Conservation (phyloP, 2,329 filamentous ascomycete species). For the Thelonectria olida region DNA sequence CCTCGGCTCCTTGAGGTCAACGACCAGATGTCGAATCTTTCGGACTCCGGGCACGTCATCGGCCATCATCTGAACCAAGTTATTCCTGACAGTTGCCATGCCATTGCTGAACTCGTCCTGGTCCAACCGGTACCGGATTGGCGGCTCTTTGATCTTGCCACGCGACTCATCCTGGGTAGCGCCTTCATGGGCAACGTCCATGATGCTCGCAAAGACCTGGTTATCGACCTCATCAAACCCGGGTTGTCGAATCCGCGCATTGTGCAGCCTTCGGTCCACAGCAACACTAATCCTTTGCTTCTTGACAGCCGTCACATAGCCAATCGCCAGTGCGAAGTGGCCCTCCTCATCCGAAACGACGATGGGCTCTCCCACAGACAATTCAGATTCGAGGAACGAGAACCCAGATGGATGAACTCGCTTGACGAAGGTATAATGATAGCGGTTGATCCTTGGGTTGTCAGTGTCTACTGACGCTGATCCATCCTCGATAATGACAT, state of each 20-base stretch:
- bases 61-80: constrained; percentile 91
- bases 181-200: constrained; percentile 76
- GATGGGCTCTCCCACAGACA: constrained; percentile 87
- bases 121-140: constrained; percentile 83
- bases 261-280: constrained; percentile 89
- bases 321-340: constrained; percentile 93
- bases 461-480: constrained; percentile 75
- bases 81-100: constrained; percentile 94
- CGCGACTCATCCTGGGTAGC: constrained; percentile 60
- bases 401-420: constrained; percentile 68
- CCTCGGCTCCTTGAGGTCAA: constrained; percentile 76
- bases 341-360: constrained; percentile 97
- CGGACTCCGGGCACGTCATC: constrained; percentile 75
- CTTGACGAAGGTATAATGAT: constrained; percentile 85
- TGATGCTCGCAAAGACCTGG: constrained; percentile 89
- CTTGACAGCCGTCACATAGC: constrained; percentile 83
- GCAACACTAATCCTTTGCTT: constrained; percentile 84
- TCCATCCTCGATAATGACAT: constrained; percentile 83
- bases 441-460: constrained; percentile 88
- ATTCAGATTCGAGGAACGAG: constrained; percentile 91
- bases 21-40: constrained; percentile 80
- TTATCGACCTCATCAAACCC: constrained; percentile 82
- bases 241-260: constrained; percentile 77
- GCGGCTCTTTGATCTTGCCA: constrained; percentile 61
- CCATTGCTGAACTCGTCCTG: constrained; percentile 99